A percentile compares a stretch with the other conserved stretches of the same genome.
phyloP scores from a whole-genome alignment of 371 early-diverging fungal genomes.

The Lichtheimia corymbifera region DNA sequence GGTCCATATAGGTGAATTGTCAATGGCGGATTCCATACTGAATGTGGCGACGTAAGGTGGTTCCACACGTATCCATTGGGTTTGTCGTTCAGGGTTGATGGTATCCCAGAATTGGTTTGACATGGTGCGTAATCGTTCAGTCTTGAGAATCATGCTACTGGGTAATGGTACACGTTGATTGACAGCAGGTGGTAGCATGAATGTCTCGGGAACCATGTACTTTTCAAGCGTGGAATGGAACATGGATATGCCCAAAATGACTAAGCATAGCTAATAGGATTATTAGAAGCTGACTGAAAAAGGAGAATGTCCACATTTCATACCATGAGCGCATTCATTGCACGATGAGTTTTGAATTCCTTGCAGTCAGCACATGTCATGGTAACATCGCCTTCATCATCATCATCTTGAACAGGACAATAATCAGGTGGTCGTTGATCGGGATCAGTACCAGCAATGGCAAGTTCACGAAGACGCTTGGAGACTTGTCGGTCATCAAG shows the following conservation, averaged over 20 bases:
- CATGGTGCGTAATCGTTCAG: conserved; percentile 15
- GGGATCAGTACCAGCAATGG: conserved; percentile 12
- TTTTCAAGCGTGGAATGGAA: conserved; percentile 6
- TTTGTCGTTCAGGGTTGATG: conserved; percentile 27
- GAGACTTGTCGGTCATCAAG: conserved; percentile 27
- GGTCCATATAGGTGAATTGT: not conserved
- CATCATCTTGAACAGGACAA: conserved; percentile 20
- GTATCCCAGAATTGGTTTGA: conserved; percentile 29
- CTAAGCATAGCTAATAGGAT: conserved; percentile 21
- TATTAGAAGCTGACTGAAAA: not conserved
- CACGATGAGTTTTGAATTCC: conserved; percentile 32
- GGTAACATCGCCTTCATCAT: not conserved
- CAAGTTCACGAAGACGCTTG: conserved; percentile 24
- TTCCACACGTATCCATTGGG: conserved; percentile 16
- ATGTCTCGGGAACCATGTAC: not conserved
- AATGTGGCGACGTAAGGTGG: conserved; percentile 16
- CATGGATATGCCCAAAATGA: conserved; percentile 16
- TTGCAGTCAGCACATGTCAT: conserved; percentile 24
- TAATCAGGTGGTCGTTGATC: conserved; percentile 18
- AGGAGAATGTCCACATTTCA: conserved; percentile 3
- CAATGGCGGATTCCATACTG: not conserved
- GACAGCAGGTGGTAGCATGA: not conserved
- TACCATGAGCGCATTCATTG: conserved; percentile 28
- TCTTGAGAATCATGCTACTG: not conserved
- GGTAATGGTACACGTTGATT: not conserved